A percentile compares a stretch with the other conserved stretches of the same genome.
Conservation (phyloP, 2,329 filamentous ascomycete genomes). For the Aphanoascus verrucosus region DNA sequence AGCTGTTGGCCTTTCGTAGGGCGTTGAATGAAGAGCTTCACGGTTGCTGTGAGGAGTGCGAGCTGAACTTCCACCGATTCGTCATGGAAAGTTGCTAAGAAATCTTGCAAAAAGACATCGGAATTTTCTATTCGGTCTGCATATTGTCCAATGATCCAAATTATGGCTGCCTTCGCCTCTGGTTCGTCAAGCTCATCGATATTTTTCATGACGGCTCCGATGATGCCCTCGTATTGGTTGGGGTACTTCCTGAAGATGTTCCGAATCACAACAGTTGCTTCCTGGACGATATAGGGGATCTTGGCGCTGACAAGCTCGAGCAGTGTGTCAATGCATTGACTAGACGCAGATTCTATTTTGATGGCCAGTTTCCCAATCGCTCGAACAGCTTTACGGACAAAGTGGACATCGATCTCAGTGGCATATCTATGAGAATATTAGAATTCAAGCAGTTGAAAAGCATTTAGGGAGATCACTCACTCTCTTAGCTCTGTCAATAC, state of each 20-base stretch:
- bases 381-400: conserved; percentile 92
- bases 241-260: conserved; percentile 99
- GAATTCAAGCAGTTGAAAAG: neutral
- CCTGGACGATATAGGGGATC: conserved; percentile 96
- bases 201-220: conserved; percentile 88
- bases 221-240: conserved; percentile 97
- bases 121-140: conserved; percentile 96
- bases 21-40: conserved; percentile 94
- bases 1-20: conserved; percentile 89
- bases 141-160: conserved; percentile 98
- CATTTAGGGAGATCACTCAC: conserved; percentile 37
- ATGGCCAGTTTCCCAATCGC: conserved; percentile 97
- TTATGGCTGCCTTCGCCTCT: conserved; percentile 95
- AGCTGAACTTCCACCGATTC: conserved; percentile 94
- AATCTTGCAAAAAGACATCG: conserved; percentile 86
- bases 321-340: conserved; percentile 81
- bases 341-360: conserved; percentile 91
- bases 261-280: conserved; percentile 94
- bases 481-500: conserved; percentile 89
- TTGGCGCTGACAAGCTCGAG: conserved; percentile 95
- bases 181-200: conserved; percentile 94
- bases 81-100: conserved; percentile 84
- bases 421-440: conserved; percentile 49
- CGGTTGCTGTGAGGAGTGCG: conserved; percentile 85
- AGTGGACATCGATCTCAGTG: conserved; percentile 97